Evolutionary conservation across 441 rosid species (phyloP).

Genomic region (Manihot esculenta): DNA sequence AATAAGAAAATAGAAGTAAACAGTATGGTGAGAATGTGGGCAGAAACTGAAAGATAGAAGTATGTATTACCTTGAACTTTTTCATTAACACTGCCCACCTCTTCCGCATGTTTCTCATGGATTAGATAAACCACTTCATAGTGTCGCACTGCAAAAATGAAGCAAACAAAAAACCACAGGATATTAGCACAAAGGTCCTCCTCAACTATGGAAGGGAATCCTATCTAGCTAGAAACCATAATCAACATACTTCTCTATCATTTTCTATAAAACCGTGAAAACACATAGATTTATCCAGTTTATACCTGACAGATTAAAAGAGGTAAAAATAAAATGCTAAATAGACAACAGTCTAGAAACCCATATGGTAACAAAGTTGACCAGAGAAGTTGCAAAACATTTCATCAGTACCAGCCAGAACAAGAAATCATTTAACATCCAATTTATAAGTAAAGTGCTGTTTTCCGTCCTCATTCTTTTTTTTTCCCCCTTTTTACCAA

Average conservation of each 20-base stretch:
- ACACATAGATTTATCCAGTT: background rate
- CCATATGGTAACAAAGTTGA: background rate
- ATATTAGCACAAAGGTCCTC: background rate
- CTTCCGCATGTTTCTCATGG: slow-evolving; percentile 82
- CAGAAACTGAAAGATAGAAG: background rate
- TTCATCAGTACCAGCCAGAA: background rate
- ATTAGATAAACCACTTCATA: slow-evolving; percentile 89
- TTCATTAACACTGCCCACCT: slow-evolving; percentile 61
- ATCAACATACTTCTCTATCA: background rate
- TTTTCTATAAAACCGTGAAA: background rate
- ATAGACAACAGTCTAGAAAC: background rate
- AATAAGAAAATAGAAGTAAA: background rate
- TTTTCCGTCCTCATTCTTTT: background rate
- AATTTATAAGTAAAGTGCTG: background rate
- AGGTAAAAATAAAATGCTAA: background rate
- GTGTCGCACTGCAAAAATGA: slow-evolving; percentile 66
- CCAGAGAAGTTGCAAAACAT: background rate
- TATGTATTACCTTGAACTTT: slow-evolving; percentile 73
- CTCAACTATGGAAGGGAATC: slow-evolving; percentile 11
- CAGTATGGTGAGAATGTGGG: background rate
- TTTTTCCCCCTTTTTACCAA: background rate
- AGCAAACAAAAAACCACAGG: background rate
- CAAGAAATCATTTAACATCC: background rate
- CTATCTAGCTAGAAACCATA: background rate
- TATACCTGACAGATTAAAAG: background rate